Percentiles rank a stretch among this genome's conserved stretches.
Evolutionary conservation across 768 basidiomycete genomes (phyloP).

Genomic region (Paxillus involutus): DNA sequence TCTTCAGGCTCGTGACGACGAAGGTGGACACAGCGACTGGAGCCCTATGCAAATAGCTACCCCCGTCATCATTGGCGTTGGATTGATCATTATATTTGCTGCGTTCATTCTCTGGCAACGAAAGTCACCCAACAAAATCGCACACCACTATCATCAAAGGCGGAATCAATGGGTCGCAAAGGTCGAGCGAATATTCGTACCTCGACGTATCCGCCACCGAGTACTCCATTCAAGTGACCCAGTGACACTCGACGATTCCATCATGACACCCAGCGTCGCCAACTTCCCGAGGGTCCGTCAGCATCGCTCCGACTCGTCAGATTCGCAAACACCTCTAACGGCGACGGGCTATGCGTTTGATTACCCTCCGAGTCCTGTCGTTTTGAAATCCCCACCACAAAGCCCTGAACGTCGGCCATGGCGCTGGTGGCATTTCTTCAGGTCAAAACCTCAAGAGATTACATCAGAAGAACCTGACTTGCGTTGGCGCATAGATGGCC

Average conservation of each 20-base stretch:
- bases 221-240: conserved; percentile 11
- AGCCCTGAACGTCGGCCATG: neutral
- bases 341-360: neutral
- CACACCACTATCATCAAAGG: conserved; percentile 13
- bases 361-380: conserved; percentile 7
- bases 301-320: conserved; percentile 24
- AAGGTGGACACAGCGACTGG: conserved; percentile 13
- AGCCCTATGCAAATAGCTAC: conserved; percentile 31
- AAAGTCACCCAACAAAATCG: conserved; percentile 2
- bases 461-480: conserved; percentile 18
- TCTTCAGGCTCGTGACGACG: conserved; percentile 17
- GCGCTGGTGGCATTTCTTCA: conserved; percentile 27
- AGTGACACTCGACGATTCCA: conserved; percentile 25
- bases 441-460: conserved; percentile 26
- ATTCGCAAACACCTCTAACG: conserved; percentile 29
- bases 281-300: conserved; percentile 9
- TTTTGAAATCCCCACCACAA: conserved; percentile 3
- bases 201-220: conserved; percentile 13
- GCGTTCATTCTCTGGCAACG: conserved; percentile 26
- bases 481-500: conserved; percentile 26
- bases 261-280: conserved; percentile 3
- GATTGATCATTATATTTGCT: conserved; percentile 23
- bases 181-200: conserved; percentile 15
- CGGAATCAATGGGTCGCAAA: conserved; percentile 12
- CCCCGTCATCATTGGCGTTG: conserved; percentile 34